Percentiles rank a stretch among this genome's conserved stretches.
Conservation (phyloP, 139 green algal genomes). For the Micromonas commoda region DNA sequence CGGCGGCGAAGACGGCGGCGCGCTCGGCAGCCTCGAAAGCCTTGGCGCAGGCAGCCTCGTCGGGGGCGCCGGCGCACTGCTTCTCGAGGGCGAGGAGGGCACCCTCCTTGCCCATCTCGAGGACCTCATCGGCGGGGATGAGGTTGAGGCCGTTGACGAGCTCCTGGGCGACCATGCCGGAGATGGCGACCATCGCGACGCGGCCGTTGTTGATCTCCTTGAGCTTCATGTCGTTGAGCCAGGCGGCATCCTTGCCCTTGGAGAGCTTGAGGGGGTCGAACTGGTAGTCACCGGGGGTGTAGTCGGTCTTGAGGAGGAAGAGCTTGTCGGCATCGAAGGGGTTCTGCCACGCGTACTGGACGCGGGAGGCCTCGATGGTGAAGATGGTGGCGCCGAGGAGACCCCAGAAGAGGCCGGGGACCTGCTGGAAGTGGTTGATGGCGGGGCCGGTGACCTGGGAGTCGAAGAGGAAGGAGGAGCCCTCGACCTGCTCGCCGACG, state of each 20-base stretch:
- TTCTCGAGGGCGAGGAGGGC: neutral
- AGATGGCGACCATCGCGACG: conserved; percentile 29
- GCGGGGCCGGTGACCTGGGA: conserved; percentile 47
- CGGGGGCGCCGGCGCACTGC: neutral
- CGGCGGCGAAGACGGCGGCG: neutral
- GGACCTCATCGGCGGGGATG: conserved; percentile 10
- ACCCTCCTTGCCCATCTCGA: conserved; percentile 15
- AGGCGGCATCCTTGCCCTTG: conserved; percentile 45
- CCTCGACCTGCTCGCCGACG: conserved; percentile 47
- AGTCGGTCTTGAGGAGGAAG: conserved; percentile 52
- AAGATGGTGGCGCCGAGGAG: conserved; percentile 64
- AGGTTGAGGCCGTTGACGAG: conserved; percentile 25
- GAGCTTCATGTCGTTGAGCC: conserved; percentile 52
- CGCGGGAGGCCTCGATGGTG: conserved; percentile 62
- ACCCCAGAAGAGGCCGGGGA: conserved; percentile 50
- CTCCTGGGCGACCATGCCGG: conserved; percentile 29
- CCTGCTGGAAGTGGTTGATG: conserved; percentile 77
- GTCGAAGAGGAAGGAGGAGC: conserved; percentile 34
- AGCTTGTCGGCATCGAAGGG: conserved; percentile 43
- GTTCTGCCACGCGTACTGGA: conserved; percentile 57
- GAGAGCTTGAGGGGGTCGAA: conserved; percentile 70
- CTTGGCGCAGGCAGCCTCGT: conserved; percentile 24
- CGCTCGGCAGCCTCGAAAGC: conserved; percentile 18
- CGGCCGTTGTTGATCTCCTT: conserved; percentile 80
- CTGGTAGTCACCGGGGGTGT: conserved; percentile 46